These are phyloP conservation scores for Suhomyces kunorum DNA, from an alignment of 1,139 yeast genomes.

Conservation along the genomic window DNA sequence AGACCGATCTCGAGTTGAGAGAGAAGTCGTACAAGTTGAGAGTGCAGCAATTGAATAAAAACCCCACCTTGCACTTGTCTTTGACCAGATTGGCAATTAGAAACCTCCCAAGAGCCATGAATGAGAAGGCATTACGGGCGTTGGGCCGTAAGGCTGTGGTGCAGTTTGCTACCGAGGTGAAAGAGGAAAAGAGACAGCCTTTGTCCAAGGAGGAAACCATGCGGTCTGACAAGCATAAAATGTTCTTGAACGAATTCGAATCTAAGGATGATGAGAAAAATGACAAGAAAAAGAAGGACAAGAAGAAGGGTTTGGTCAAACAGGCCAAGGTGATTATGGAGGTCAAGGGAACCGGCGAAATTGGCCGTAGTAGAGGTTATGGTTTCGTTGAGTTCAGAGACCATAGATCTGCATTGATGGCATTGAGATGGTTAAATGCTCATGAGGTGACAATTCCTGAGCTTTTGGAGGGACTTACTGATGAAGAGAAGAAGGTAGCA, in stretches of 20 bases:
- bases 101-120: slow-evolving; percentile 91
- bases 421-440: slow-evolving; percentile 94
- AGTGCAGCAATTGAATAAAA: slow-evolving; percentile 85
- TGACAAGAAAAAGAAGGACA: slow-evolving; percentile 60
- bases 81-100: slow-evolving; percentile 92
- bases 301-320: slow-evolving; percentile 83
- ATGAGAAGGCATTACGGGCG: slow-evolving; percentile 82
- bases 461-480: slow-evolving; percentile 67
- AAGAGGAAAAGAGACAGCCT: slow-evolving; percentile 73
- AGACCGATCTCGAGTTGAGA: slow-evolving; percentile 80
- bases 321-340: slow-evolving; percentile 94
- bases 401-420: slow-evolving; percentile 93
- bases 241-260: slow-evolving; percentile 36
- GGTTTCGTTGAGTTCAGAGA: slow-evolving; percentile 91
- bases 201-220: slow-evolving; percentile 84
- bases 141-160: slow-evolving; percentile 94
- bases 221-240: slow-evolving; percentile 71
- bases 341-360: slow-evolving; percentile 81
- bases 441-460: slow-evolving; percentile 78
- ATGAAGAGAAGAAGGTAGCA: slow-evolving; percentile 62
- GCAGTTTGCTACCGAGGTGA: slow-evolving; percentile 91
- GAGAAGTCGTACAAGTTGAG: slow-evolving; percentile 85
- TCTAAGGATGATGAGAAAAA: slow-evolving; percentile 38
- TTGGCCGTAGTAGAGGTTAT: slow-evolving; percentile 93
- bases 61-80: slow-evolving; percentile 87